These are phyloP conservation scores for Leucosporidium creatinivorum DNA, from an alignment of 768 basidiomycete genomes.

Conservation along the genomic window DNA sequence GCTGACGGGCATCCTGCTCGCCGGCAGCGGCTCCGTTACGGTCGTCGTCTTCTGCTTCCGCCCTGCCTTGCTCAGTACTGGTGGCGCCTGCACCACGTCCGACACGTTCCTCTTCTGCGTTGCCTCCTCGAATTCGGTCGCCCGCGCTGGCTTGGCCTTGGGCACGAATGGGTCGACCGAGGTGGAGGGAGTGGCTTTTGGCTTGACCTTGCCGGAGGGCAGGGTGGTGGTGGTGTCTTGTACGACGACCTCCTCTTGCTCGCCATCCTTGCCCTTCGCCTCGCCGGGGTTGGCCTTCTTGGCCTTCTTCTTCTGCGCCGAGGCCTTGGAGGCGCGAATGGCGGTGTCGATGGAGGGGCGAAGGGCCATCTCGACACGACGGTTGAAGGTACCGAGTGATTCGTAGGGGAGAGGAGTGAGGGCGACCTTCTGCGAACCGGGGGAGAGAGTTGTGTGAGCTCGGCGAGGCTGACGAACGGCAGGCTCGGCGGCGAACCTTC, in stretches of 20 bases:
- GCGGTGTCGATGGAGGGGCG: constrained; percentile 17
- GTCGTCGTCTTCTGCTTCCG: constrained; percentile 40
- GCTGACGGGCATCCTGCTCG: constrained; percentile 48
- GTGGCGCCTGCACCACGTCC: constrained; percentile 64
- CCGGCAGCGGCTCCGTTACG: constrained; percentile 19
- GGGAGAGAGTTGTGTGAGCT: not conserved
- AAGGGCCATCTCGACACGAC: constrained; percentile 31
- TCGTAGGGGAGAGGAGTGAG: constrained; percentile 26
- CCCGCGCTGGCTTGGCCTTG: constrained; percentile 3
- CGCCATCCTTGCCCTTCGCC: not conserved
- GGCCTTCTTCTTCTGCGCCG: constrained; percentile 8
- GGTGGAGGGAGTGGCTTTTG: constrained; percentile 25
- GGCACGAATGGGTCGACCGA: constrained; percentile 26
- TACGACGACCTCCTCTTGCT: constrained; percentile 2
- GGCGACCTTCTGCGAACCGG: not conserved
- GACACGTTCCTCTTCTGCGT: constrained; percentile 34
- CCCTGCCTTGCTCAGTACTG: constrained; percentile 55
- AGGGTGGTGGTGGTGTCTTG: not conserved
- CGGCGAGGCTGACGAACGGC: not conserved
- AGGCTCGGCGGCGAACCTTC: not conserved
- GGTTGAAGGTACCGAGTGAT: constrained; percentile 32
- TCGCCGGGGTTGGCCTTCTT: constrained; percentile 2
- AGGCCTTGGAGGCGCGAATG: constrained; percentile 16
- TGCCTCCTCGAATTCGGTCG: constrained; percentile 25
- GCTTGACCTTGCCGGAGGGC: not conserved